Evolutionary conservation across 2,329 filamentous ascomycete genomes (phyloP).

Genomic region (Uncinocarpus reesii): DNA sequence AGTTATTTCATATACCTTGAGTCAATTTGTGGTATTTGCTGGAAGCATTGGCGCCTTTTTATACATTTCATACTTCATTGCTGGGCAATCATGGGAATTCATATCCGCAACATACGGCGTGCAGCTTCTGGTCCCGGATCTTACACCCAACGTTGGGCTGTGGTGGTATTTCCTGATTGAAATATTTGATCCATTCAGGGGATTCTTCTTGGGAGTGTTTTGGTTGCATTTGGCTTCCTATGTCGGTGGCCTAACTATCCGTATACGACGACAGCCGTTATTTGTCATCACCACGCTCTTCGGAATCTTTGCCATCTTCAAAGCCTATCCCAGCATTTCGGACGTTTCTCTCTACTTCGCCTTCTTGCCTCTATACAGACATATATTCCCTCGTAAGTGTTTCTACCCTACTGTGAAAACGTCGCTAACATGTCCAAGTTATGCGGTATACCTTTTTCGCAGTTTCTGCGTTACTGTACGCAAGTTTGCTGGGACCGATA

Average conservation of each 20-base stretch:
- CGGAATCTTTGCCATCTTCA: slow-evolving; percentile 89
- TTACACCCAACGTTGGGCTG: slow-evolving; percentile 87
- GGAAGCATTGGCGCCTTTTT: slow-evolving; percentile 54
- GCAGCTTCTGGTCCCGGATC: slow-evolving; percentile 77
- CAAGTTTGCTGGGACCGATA: slow-evolving; percentile 76
- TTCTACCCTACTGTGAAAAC: neutral
- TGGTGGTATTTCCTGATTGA: slow-evolving; percentile 99
- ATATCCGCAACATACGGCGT: slow-evolving; percentile 83
- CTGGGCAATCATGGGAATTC: slow-evolving; percentile 75
- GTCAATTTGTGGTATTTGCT: slow-evolving; percentile 45
- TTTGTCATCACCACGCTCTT: slow-evolving; percentile 75
- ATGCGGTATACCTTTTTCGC: slow-evolving; percentile 91
- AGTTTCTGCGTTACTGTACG: slow-evolving; percentile 72
- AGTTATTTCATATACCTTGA: slow-evolving; percentile 43
- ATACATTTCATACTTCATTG: slow-evolving; percentile 60
- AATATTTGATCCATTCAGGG: slow-evolving; percentile 96
- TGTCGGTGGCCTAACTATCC: slow-evolving; percentile 72
- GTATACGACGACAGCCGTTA: slow-evolving; percentile 73
- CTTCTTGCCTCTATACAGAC: slow-evolving; percentile 74
- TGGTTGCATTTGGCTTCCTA: slow-evolving; percentile 92
- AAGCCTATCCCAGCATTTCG: slow-evolving; percentile 88
- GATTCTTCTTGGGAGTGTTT: slow-evolving; percentile 95
- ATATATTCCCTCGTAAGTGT: slow-evolving; percentile 67
- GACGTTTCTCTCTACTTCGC: slow-evolving; percentile 81
- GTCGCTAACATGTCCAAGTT: slow-evolving; percentile 42